Conservation (phyloP, 495 filamentous ascomycete species). For the Achaetomiella virescens region DNA sequence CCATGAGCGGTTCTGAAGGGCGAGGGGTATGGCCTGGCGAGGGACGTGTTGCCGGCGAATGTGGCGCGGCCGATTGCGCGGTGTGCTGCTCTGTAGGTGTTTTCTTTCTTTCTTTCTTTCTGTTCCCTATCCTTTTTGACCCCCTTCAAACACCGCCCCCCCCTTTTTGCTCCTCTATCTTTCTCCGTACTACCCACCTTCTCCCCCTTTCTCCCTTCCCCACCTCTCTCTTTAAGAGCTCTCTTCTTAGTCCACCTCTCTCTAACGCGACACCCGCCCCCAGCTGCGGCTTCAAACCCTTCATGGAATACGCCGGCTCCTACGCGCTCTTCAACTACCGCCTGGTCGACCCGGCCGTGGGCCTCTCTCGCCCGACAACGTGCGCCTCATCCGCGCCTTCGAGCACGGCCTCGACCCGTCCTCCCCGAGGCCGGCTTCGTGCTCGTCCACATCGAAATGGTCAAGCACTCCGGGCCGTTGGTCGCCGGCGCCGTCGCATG, state of each 20-base stretch:
- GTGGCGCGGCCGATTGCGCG: conserved; percentile 70
- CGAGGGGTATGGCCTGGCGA: conserved; percentile 66
- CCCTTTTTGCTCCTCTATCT: neutral
- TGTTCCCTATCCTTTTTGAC: too few species aligned
- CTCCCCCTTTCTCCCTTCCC: neutral
- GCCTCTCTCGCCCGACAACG: conserved; percentile 60
- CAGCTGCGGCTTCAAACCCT: conserved; percentile 68
- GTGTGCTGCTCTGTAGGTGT: conserved; percentile 46
- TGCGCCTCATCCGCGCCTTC: conserved; percentile 81
- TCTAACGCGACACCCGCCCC: neutral
- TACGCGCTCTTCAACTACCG: conserved; percentile 90
- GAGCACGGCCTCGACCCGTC: conserved; percentile 76
- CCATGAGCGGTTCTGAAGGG: conserved; percentile 64
- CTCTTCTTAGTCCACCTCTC: neutral
- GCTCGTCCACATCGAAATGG: conserved; percentile 78
- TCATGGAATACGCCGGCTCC: conserved; percentile 91
- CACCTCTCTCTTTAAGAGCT: neutral
- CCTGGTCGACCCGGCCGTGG: conserved; percentile 56
- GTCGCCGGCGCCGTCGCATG: conserved; percentile 61
- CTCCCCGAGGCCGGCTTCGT: conserved; percentile 89
- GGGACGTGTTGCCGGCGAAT: conserved; percentile 60
- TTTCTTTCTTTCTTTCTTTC: neutral
- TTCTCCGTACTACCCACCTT: neutral
- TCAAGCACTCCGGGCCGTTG: conserved; percentile 65
- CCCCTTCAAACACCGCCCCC: neutral